Percentiles rank a stretch among this genome's conserved stretches.
Evolutionary conservation across 192 early-diverging fungal genomes (phyloP).

Genomic region (Rhizoclosmatium sp.): DNA sequence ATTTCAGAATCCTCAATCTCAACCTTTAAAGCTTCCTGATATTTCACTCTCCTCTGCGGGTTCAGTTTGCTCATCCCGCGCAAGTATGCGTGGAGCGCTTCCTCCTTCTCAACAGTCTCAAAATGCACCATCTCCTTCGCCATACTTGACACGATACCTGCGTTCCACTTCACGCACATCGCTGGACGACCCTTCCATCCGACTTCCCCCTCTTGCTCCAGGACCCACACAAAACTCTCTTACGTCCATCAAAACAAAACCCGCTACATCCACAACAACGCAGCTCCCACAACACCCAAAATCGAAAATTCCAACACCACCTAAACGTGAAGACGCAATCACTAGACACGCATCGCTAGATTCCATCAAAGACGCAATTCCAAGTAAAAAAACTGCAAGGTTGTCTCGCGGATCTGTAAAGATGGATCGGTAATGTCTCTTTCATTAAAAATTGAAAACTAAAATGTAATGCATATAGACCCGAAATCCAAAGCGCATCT

Average conservation of each 20-base stretch:
- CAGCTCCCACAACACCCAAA: neutral
- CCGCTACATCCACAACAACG: neutral
- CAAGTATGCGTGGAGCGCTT: neutral
- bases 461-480: neutral
- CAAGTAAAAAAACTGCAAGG: constrained; percentile 13
- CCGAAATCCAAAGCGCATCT: neutral
- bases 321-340: neutral
- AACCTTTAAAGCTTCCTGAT: constrained; percentile 7
- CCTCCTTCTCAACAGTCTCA: neutral
- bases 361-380: constrained; percentile 6
- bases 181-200: neutral
- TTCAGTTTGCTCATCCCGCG: neutral
- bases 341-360: neutral
- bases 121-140: neutral
- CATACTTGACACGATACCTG: constrained; percentile 11
- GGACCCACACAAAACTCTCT: neutral
- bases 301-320: constrained; percentile 1
- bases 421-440: neutral
- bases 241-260: too few species aligned
- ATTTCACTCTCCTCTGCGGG: constrained; percentile 14
- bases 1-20: neutral
- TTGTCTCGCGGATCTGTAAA: neutral
- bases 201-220: constrained; percentile 11
- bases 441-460: neutral
- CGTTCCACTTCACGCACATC: constrained; percentile 1